These are phyloP conservation scores for Nannizziopsis barbatae DNA, from an alignment of 2,329 filamentous ascomycete species.

Conservation along the genomic window DNA sequence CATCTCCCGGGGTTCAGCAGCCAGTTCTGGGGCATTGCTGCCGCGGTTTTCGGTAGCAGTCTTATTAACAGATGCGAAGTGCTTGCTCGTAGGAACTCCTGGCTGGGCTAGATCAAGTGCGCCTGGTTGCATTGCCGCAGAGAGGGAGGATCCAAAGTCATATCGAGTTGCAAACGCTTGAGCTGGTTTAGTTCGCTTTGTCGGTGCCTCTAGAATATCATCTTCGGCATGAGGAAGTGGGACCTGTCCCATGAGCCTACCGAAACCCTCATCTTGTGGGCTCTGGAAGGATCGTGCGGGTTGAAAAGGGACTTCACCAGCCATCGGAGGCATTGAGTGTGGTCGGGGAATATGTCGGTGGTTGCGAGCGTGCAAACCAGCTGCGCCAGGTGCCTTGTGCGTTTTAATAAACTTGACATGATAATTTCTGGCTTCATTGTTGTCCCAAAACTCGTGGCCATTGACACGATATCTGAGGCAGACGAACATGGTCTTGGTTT, in stretches of 20 bases:
- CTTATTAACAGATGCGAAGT: background rate
- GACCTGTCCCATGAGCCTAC: background rate
- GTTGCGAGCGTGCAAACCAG: slow-evolving; percentile 52
- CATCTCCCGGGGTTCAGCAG: background rate
- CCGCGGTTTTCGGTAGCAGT: background rate
- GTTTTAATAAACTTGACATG: slow-evolving; percentile 88
- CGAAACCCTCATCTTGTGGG: slow-evolving; percentile 5
- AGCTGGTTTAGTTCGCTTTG: slow-evolving; percentile 39
- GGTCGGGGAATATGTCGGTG: slow-evolving; percentile 40
- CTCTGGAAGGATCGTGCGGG: slow-evolving; percentile 16
- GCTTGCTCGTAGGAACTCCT: background rate
- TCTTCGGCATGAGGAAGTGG: slow-evolving; percentile 5
- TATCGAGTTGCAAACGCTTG: slow-evolving; percentile 86
- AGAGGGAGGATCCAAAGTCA: slow-evolving; percentile 87
- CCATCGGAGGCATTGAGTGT: slow-evolving; percentile 41
- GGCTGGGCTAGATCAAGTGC: slow-evolving; percentile 19
- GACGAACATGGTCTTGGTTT: slow-evolving; percentile 83
- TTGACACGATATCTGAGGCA: slow-evolving; percentile 80
- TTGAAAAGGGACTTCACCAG: slow-evolving; percentile 61
- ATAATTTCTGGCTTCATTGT: slow-evolving; percentile 77
- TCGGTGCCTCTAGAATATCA: slow-evolving; percentile 23
- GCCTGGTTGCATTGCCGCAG: slow-evolving; percentile 59
- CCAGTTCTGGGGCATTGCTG: background rate
- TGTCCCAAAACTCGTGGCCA: slow-evolving; percentile 88
- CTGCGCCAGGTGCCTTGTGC: slow-evolving; percentile 47